Evolutionary conservation across 169 alveolate species (phyloP), one percentile per base, ranked within the genome.

Genomic region (Plasmodium berghei): DNA sequence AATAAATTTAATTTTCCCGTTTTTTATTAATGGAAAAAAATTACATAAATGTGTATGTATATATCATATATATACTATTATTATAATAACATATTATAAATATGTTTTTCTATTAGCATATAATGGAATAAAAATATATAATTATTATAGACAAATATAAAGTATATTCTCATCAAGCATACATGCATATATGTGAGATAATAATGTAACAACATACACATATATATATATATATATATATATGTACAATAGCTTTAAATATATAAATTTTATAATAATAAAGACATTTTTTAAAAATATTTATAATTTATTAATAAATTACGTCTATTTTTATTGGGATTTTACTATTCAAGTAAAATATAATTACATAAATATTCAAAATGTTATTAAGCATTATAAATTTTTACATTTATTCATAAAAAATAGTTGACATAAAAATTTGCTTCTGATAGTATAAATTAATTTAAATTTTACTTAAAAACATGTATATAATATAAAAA

Each of bases 361-460:
- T 4, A 34, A 34, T 34, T 52, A 52, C 1, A 16, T 12, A 16
- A 52, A 52, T 3, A 52, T 52, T 12, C 59, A 52, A 52, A 52
- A 52, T 52, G 59, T 52, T 6, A 16, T 52, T 52, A 52, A 52
- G 20, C 59, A 16, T 52, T 12, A 16, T 16, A 52, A 12, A 62
- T 62, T 62, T 22, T 24, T 63, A 56, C 61, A 56, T 56, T 56
- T 22, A 22, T 56, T 56, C 87, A 54, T 24, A 42, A 71, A 59
- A 52, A 52, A 55, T 56, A 56, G 10, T 72, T 72, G 87, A 45
- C 87, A 72, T 40, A 72, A 54, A 72, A 40, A 72, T 56, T 56
- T 42, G 55, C 46, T 26, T 34, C n/a, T 22, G 58, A 28, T 22
- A 40, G 54, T 52, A 63, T 72, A 72, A 72, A 72, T 72, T 72